Conservation (phyloP, 2,329 filamentous ascomycete species). For the Fusarium tanahbumbuense region DNA sequence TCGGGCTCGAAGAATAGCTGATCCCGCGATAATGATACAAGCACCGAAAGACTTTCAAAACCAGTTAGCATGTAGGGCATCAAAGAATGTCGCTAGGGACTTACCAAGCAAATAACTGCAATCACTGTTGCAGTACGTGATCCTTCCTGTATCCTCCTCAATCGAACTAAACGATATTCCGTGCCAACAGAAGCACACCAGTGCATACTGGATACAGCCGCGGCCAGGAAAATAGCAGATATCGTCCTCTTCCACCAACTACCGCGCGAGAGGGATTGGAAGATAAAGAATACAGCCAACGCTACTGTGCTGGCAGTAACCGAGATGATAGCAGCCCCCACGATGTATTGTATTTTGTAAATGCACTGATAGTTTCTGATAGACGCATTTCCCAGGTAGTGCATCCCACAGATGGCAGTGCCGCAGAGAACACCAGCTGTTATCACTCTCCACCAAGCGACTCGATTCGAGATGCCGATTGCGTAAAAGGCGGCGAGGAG, state of each 20-base stretch:
- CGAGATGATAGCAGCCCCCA: slow-evolving; percentile 78
- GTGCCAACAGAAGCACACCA: slow-evolving; percentile 83
- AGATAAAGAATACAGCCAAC: slow-evolving; percentile 80
- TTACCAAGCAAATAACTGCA: slow-evolving; percentile 77
- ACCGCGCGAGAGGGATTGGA: slow-evolving; percentile 79
- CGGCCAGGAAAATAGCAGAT: slow-evolving; percentile 76
- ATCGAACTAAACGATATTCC: slow-evolving; percentile 67
- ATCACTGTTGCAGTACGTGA: slow-evolving; percentile 74
- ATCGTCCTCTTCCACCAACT: slow-evolving; percentile 79
- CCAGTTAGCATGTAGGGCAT: neutral
- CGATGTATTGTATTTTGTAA: slow-evolving; percentile 69
- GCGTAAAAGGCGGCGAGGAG: slow-evolving; percentile 79
- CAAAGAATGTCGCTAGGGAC: slow-evolving; percentile 36
- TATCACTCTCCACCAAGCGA: slow-evolving; percentile 68
- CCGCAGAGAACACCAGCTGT: slow-evolving; percentile 77
- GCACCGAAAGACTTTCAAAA: slow-evolving; percentile 67
- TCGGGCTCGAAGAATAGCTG: slow-evolving; percentile 66
- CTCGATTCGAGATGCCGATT: slow-evolving; percentile 68
- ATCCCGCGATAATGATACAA: slow-evolving; percentile 68
- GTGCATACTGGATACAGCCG: slow-evolving; percentile 88
- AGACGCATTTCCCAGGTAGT: slow-evolving; percentile 85
- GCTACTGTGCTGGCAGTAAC: slow-evolving; percentile 76
- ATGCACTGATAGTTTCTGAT: slow-evolving; percentile 80
- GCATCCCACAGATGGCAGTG: slow-evolving; percentile 83
- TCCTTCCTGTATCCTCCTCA: slow-evolving; percentile 48